Percentiles rank a stretch among this genome's conserved stretches.
Conservation (phyloP, 257 asterid species). For the Gentiana dahurica region DNA sequence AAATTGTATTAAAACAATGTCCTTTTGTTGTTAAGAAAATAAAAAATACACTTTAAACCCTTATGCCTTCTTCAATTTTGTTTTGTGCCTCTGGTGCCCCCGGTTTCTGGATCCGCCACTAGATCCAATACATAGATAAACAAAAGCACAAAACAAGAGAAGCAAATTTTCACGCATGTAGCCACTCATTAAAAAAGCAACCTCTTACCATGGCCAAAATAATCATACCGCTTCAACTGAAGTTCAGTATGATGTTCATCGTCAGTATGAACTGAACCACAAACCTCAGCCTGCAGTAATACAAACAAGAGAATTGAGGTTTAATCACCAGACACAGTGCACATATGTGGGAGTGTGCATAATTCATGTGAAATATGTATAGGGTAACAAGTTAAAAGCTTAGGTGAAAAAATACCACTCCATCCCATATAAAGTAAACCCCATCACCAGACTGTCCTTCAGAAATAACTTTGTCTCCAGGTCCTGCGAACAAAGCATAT, state of each 20-base stretch:
- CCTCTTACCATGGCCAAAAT: conserved; percentile 83
- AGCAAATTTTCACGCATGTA: neutral
- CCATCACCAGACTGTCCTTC: conserved; percentile 82
- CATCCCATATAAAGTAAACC: conserved; percentile 77
- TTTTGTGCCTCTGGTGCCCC: no score
- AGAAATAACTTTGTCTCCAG: conserved; percentile 65
- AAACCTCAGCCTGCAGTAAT: conserved; percentile 63
- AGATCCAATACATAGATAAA: no score
- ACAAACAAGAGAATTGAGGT: no score
- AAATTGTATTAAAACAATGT: no score
- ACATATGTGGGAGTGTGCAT: no score
- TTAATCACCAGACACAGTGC: neutral
- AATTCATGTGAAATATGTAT: neutral
- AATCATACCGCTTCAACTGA: conserved; percentile 59
- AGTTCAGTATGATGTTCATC: conserved; percentile 52
- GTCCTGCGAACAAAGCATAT: conserved; percentile 25
- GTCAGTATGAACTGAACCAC: conserved; percentile 52
- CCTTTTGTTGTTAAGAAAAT: no score
- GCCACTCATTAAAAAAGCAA: neutral
- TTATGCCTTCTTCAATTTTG: no score
- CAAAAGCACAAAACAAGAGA: neutral
- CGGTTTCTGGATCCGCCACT: no score
- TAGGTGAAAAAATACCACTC: conserved; percentile 46
- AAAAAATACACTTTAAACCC: no score
- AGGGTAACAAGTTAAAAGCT: neutral